phyloP scores from a whole-genome alignment of 805 yeast species.

The Metschnikowia continentalis region DNA sequence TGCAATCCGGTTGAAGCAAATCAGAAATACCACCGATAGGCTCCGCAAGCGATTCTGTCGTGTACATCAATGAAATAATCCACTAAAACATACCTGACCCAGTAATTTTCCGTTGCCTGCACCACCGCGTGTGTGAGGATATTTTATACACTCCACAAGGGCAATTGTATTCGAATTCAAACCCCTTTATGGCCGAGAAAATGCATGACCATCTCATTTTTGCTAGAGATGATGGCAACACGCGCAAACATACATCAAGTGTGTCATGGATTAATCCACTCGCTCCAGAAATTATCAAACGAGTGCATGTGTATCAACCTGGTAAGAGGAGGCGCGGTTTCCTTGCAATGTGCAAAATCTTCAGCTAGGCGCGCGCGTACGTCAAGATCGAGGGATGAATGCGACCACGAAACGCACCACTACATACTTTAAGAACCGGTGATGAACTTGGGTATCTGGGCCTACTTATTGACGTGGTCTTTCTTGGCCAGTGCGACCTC shows the following conservation, averaged over 20 bases:
- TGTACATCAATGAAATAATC: background rate
- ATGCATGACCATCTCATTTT: background rate
- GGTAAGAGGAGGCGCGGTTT: background rate
- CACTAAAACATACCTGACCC: background rate
- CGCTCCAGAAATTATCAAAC: background rate
- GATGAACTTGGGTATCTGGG: slow-evolving; percentile 16
- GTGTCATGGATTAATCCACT: background rate
- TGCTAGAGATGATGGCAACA: background rate
- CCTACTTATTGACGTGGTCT: slow-evolving; percentile 15
- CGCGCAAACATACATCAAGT: background rate
- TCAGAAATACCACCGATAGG: slow-evolving; percentile 8
- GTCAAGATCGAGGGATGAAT: background rate
- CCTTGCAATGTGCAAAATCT: background rate
- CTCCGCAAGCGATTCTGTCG: slow-evolving; percentile 4
- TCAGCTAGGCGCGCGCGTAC: background rate
- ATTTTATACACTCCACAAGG: background rate
- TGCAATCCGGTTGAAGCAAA: slow-evolving; percentile 6
- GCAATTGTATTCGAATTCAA: background rate
- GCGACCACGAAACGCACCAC: background rate
- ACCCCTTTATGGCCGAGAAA: background rate
- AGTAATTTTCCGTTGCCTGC: too few relatives aligned
- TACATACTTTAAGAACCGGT: background rate
- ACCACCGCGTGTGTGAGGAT: background rate
- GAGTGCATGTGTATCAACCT: background rate
- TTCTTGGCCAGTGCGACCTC: slow-evolving; percentile 17